Evolutionary conservation across 768 basidiomycete species (phyloP).

Genomic region (Pulveroboletus ravenelii): DNA sequence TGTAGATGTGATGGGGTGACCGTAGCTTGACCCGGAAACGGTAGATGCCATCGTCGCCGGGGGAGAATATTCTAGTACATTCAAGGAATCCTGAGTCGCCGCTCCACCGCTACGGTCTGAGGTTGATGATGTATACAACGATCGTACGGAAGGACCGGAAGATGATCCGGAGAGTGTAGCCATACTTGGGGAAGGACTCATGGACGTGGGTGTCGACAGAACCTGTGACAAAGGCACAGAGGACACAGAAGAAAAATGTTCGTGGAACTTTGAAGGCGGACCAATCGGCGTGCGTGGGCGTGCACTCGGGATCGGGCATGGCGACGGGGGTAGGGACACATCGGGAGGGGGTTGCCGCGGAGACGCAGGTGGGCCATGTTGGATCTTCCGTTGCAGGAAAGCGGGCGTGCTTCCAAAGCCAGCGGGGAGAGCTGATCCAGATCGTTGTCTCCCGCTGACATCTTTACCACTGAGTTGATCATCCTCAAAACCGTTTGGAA

Average conservation of each 20-base stretch:
- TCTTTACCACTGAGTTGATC: constrained; percentile 9
- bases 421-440: constrained; percentile 3
- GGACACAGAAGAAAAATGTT: constrained; percentile 30
- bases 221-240: constrained; percentile 16
- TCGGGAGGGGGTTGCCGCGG: constrained; percentile 29
- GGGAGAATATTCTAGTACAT: constrained; percentile 8
- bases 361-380: constrained; percentile 20
- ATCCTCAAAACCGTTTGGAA: not conserved
- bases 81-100: constrained; percentile 8
- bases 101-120: constrained; percentile 18
- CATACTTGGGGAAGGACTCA: constrained; percentile 19
- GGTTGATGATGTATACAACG: constrained; percentile 15
- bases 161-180: constrained; percentile 27
- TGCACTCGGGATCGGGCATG: not conserved
- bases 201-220: constrained; percentile 5
- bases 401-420: constrained; percentile 16
- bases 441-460: constrained; percentile 12
- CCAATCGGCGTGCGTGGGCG: constrained; percentile 11
- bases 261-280: constrained; percentile 29
- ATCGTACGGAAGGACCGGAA: constrained; percentile 27
- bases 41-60: constrained; percentile 21
- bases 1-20: constrained; percentile 10
- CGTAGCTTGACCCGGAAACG: constrained; percentile 18
- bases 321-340: constrained; percentile 27
- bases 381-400: constrained; percentile 30